Percentiles rank a stretch among this genome's conserved stretches.
phyloP scores from a whole-genome alignment of 2,329 filamentous ascomycete species.

The Aulographum hederae region DNA sequence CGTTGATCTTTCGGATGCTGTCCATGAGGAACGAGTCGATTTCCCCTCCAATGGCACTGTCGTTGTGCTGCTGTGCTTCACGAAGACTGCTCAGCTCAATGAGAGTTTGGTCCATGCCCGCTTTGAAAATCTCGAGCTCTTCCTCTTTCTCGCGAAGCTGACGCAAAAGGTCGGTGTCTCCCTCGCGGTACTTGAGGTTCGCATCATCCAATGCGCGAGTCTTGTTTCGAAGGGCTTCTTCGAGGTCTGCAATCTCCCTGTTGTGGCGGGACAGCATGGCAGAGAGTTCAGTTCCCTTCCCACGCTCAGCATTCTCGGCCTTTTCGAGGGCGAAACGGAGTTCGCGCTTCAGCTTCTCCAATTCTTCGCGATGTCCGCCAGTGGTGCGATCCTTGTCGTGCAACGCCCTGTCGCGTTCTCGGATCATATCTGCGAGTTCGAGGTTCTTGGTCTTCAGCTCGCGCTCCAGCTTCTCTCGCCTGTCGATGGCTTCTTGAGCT shows the following conservation, averaged over 20 bases:
- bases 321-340: conserved; percentile 80
- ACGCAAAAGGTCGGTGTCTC: conserved; percentile 69
- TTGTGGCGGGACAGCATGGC: conserved; percentile 93
- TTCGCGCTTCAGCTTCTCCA: conserved; percentile 89
- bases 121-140: conserved; percentile 94
- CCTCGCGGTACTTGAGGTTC: conserved; percentile 59
- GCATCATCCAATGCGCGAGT: conserved; percentile 71
- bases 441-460: conserved; percentile 99
- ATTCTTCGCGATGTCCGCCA: conserved; percentile 76
- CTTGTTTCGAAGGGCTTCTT: conserved; percentile 79
- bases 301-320: conserved; percentile 78
- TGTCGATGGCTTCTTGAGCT: conserved; percentile 90
- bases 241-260: conserved; percentile 88
- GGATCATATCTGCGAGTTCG: conserved; percentile 97
- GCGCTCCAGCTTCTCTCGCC: conserved; percentile 82
- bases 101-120: conserved; percentile 90
- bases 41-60: conserved; percentile 70
- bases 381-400: conserved; percentile 81
- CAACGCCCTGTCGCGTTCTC: conserved; percentile 80
- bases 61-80: conserved; percentile 41
- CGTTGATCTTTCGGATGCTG: conserved; percentile 84
- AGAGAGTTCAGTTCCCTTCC: conserved; percentile 88
- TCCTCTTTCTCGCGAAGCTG: conserved; percentile 87
- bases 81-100: conserved; percentile 81
- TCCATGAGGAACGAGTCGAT: conserved; percentile 78